Evolutionary conservation across 108 stramenopile genomes (phyloP).

Genomic region (Cyclostephanos invisitatus): DNA sequence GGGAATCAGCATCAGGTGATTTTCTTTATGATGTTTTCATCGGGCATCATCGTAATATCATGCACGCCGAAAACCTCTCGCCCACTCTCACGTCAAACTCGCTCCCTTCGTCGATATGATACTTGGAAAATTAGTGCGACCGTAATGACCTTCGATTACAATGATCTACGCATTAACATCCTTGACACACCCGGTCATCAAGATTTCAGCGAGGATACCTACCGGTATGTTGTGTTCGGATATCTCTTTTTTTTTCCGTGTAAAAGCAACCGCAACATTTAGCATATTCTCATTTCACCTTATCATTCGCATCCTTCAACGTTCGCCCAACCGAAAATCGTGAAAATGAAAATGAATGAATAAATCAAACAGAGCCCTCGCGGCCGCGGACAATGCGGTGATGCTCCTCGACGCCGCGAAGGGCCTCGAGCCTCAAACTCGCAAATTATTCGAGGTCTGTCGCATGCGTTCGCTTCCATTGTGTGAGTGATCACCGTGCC

Average conservation of each 20-base stretch:
- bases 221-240: conserved; percentile 44
- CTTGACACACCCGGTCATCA: conserved; percentile 94
- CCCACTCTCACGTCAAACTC: too few relatives aligned
- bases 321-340: not conserved
- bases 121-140: conserved; percentile 47
- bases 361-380: conserved; percentile 54
- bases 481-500: not conserved
- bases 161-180: conserved; percentile 66
- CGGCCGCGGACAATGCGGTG: conserved; percentile 94
- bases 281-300: not conserved
- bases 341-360: not conserved
- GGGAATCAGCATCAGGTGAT: conserved; percentile 87
- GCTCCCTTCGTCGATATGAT: not conserved
- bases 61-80: too few relatives aligned
- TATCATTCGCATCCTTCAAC: not conserved
- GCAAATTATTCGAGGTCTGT: conserved; percentile 91
- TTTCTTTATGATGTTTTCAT: not conserved
- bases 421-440: conserved; percentile 94
- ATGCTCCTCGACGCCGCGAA: conserved; percentile 97
- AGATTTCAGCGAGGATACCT: conserved; percentile 95
- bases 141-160: conserved; percentile 93
- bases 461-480: conserved; percentile 67
- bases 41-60: too few relatives aligned
- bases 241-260: not conserved
- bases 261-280: too few relatives aligned